These are phyloP conservation scores for grape (Vitis vinifera) DNA, from an alignment of 164 flowering plant genomes.

Conservation along the genomic window DNA sequence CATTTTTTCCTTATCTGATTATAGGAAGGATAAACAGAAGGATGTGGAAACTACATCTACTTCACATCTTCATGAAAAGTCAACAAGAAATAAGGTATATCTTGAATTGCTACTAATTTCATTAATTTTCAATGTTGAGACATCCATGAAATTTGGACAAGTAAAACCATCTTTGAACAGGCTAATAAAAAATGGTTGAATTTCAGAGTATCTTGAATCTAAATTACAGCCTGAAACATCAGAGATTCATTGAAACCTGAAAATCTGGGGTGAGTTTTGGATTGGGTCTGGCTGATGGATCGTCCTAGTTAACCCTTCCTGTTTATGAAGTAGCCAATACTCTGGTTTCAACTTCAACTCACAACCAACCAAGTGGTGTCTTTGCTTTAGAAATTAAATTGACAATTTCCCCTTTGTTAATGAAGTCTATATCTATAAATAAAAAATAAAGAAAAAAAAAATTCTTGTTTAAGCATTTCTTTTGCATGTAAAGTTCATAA, in stretches of 20 bases:
- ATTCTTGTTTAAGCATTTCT: neutral
- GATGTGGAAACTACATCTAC: constrained; percentile 25
- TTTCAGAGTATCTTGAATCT: neutral
- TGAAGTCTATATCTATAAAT: no score
- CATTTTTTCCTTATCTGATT: neutral
- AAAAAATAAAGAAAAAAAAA: neutral
- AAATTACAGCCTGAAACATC: neutral
- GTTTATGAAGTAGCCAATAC: no score
- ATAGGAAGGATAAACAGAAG: constrained; percentile 46
- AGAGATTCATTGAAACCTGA: neutral
- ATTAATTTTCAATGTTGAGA: neutral
- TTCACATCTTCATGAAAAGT: constrained; percentile 26
- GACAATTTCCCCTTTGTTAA: no score
- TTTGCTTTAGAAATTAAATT: no score
- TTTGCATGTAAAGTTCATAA: no score
- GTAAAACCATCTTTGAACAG: neutral
- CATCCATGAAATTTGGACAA: neutral
- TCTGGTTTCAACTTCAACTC: no score
- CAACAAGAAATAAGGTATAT: constrained; percentile 41
- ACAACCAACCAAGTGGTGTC: no score
- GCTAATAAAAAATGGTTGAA: neutral
- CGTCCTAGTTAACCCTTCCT: neutral
- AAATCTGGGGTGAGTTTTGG: neutral
- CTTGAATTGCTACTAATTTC: neutral
- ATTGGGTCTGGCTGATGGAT: neutral